Conservation (phyloP, 148 eudicot species). For the Cornus controversa region DNA sequence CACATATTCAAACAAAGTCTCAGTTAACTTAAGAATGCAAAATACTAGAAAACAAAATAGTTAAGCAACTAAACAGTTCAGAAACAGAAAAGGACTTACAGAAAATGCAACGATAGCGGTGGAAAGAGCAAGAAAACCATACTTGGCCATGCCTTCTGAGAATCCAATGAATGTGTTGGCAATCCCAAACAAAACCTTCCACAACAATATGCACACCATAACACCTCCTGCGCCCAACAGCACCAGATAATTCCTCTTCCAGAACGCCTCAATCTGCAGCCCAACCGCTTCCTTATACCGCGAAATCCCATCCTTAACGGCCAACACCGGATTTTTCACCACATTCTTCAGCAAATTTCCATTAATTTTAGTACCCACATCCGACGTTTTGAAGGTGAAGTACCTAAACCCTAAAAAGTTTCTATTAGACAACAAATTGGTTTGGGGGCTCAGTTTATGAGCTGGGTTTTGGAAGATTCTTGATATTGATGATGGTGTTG, state of each 20-base stretch:
- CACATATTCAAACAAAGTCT: conserved; percentile 41
- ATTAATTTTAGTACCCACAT: conserved; percentile 42
- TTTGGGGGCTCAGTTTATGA: conserved; percentile 8
- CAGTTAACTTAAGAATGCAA: conserved; percentile 32
- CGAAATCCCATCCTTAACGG: conserved; percentile 35
- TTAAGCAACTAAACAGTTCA: neutral
- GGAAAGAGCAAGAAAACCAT: conserved; percentile 96
- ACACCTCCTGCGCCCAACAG: conserved; percentile 73
- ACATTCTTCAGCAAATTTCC: conserved; percentile 44
- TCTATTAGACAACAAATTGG: conserved; percentile 15
- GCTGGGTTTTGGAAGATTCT: conserved; percentile 22
- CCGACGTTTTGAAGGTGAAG: conserved; percentile 40
- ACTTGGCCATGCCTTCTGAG: conserved; percentile 98
- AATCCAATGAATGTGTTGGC: conserved; percentile 82
- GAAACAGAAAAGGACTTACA: conserved; percentile 57
- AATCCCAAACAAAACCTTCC: conserved; percentile 91
- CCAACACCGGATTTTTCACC: conserved; percentile 53
- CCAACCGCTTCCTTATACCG: conserved; percentile 67
- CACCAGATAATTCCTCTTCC: conserved; percentile 78
- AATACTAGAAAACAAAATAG: conserved; percentile 18
- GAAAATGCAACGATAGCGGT: conserved; percentile 83
- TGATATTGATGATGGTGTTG: conserved; percentile 9
- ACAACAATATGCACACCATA: conserved; percentile 69
- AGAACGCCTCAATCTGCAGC: conserved; percentile 87
- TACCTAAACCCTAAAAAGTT: conserved; percentile 52